Base-by-base conservation (phyloP, 140 eudicot species). In the Bidens hawaiensis region DNA sequence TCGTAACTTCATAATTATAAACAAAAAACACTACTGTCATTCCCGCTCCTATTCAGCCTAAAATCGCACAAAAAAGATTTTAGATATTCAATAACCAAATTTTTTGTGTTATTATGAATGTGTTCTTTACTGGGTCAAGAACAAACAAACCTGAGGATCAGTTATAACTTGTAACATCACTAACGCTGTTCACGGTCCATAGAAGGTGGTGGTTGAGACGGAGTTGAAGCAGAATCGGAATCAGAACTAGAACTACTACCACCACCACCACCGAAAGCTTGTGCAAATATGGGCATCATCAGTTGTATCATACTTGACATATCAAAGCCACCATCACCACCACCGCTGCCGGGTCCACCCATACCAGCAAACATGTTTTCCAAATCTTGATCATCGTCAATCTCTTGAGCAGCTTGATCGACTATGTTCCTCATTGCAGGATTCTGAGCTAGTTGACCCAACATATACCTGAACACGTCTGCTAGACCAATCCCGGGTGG, bases 241-340 rank as follows among this genome's bases (percentile, higher is more conserved):
- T n/a, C 43, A 38, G 45, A 38, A 12, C 45, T 38, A n/a, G n/a
- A n/a, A n/a, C n/a, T n/a, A n/a, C n/a, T n/a, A n/a, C n/a, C n/a
- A n/a, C 60, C 67, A 1, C 75, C 79, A 49, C 99, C 89, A 38
- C 97, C 90, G 19, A 94, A 82, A 42, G 96, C 97, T 49, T 84
- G 94, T 23, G 99, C 85, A 73, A 94, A 90, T 51, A 94, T 66
- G 14, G 99, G 99, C 99, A 94, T 88, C 99, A 88, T 88, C 61
- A 88, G 99, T 64, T 88, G 99, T 49, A 94, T 22, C 97, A 94
- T 94, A 27, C 90, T 76, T 3, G 97, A 77, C 49, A 88, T 72
- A 73, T 94, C 97, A 63, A 94, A 16, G 41, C 85, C 87, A 22
- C 94, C 97, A 14, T 68, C 67, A 0, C 69, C 57, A 4, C 73